Evolutionary conservation across 2,329 filamentous ascomycete species (phyloP), one percentile per base, ranked within the genome.

Genomic region (Aspergillus awamori): DNA sequence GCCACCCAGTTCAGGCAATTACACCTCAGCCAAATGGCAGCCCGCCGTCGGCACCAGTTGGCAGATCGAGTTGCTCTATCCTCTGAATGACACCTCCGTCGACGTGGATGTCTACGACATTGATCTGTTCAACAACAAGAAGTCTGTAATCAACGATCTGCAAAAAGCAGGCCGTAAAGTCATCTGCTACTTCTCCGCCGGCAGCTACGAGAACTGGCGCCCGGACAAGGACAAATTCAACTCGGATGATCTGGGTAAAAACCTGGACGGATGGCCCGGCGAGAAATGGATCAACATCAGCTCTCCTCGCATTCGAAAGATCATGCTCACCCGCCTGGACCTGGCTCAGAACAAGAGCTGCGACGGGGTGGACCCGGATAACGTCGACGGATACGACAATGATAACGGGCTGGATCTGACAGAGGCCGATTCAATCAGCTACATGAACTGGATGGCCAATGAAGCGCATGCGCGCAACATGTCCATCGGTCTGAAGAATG

Each of bases 121-220:
- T 60, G 80, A 86, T 62, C 78, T 87, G 11, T 86, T 88, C 72
- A 78, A 82, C 59, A 85, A 83, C 54, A 73, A 77, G 5, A 76
- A 77, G 13, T 69, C 75, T 6, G 80, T 76, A 1, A 84, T 88
- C 54, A 62, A 73, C 3, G 70, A 73, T 5, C 76, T 88, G 13
- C 82, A 87, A 45, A 64, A 66, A 3, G 69, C 80, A 28, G 83
- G 82, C 8, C 84, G 84, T 69, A 86, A 84, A 63, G 84, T 91
- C 57, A 87, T 92, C 61, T 92, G 89, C 79, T 92, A 92, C 76
- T 92, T 92, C 77, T 89, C 86, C 55, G 88, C 87, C 0, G 89
- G 89, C 1, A 88, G 85, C 7, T 90, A 84, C 67, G 89, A 92
- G 74, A 72, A 86, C 55, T 86, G 83, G 78, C 82, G 89, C 3